These are phyloP conservation scores for Colletotrichum sp. DNA, from an alignment of 2,329 filamentous ascomycete species.

Conservation along the genomic window DNA sequence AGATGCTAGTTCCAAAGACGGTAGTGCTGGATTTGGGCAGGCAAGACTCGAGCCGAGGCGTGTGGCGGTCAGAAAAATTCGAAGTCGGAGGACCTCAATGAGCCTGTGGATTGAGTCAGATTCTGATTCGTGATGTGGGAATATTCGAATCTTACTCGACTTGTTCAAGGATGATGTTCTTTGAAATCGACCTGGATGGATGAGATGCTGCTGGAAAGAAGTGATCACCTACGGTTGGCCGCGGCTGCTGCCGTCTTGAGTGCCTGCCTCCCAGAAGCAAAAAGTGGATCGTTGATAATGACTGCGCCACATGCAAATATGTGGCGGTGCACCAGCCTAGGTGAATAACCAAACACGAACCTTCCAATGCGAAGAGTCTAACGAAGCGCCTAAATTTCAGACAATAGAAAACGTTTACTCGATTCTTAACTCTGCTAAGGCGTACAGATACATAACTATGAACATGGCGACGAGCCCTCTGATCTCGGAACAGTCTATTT, in stretches of 20 bases:
- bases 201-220: neutral
- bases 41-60: neutral
- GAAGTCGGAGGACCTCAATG: neutral
- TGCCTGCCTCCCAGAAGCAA: neutral
- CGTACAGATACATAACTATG: constrained; percentile 10
- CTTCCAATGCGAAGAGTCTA: neutral
- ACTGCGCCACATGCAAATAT: neutral
- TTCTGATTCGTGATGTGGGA: neutral
- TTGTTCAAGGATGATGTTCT: neutral
- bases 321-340: constrained; percentile 4
- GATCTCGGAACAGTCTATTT: constrained; percentile 21
- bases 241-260: neutral
- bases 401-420: neutral
- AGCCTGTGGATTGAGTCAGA: neutral
- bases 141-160: neutral
- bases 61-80: neutral
- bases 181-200: neutral
- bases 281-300: neutral
- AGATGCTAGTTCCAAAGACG: neutral
- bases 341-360: neutral
- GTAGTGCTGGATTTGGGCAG: neutral
- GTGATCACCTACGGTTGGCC: neutral
- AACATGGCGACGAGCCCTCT: constrained; percentile 21
- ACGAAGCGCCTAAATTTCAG: neutral
- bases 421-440: neutral